phyloP scores from a whole-genome alignment of 768 basidiomycete species.

The Xanthoconium purpureum region DNA sequence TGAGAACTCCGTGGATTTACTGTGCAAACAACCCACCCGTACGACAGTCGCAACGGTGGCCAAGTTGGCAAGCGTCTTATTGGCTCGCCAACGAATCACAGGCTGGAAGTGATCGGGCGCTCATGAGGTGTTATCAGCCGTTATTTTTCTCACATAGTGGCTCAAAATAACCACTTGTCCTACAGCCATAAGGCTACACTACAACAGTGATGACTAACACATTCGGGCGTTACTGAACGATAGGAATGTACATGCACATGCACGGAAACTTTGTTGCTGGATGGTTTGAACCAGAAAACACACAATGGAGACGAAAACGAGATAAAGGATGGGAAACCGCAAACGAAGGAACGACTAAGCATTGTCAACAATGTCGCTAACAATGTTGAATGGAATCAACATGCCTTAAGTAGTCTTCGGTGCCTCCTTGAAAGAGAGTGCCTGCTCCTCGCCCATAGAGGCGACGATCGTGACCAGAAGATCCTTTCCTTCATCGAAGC shows the following conservation, averaged over 20 bases:
- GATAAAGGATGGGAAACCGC: constrained; percentile 1
- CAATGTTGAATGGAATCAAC: neutral
- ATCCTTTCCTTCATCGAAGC: constrained; percentile 86
- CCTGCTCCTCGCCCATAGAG: constrained; percentile 93
- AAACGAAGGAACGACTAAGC: constrained; percentile 7
- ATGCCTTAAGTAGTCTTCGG: constrained; percentile 51
- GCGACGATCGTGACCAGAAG: constrained; percentile 80
- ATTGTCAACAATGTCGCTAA: neutral
- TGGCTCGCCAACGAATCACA: neutral
- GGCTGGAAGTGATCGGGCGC: neutral
- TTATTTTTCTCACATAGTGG: constrained; percentile 4
- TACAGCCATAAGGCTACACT: constrained; percentile 22
- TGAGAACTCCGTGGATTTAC: neutral
- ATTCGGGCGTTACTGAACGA: constrained; percentile 26
- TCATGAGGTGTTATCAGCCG: neutral
- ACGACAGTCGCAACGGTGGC: constrained; percentile 7
- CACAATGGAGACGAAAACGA: constrained; percentile 9
- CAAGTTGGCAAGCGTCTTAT: constrained; percentile 3
- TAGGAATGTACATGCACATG: constrained; percentile 28
- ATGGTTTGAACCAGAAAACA: constrained; percentile 19
- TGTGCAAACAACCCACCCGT: constrained; percentile 8
- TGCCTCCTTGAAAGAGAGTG: constrained; percentile 87
- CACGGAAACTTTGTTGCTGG: constrained; percentile 18
- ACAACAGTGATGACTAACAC: constrained; percentile 26
- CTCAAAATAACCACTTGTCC: constrained; percentile 6